Evolutionary conservation across 257 asterid genomes (phyloP).

Genomic region (Rhazya stricta): DNA sequence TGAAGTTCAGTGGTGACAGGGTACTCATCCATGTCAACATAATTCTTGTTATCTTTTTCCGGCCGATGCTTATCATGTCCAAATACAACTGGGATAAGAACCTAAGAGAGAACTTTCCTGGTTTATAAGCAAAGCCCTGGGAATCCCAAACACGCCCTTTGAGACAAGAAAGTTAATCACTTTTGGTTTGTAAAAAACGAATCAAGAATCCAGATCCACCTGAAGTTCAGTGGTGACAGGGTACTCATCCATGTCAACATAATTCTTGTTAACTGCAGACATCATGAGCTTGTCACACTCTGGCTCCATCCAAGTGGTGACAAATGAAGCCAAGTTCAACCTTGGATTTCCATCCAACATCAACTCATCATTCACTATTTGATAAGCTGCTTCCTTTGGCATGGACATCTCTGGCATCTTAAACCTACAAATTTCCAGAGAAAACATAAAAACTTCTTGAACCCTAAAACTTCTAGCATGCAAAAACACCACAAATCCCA

Average conservation of each 20-base stretch:
- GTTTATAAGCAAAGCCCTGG: neutral
- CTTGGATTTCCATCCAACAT: constrained; percentile 80
- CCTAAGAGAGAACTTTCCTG: no score
- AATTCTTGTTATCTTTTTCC: constrained; percentile 60
- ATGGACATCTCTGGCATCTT: constrained; percentile 45
- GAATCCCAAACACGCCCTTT: no score
- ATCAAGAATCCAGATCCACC: constrained; percentile 19
- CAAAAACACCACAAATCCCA: neutral
- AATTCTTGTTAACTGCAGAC: constrained; percentile 59
- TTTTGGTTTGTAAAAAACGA: neutral
- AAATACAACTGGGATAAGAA: neutral
- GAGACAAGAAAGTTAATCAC: neutral
- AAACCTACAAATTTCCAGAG: constrained; percentile 23
- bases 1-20: constrained; percentile 83
- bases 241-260: constrained; percentile 77
- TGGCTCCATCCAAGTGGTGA: constrained; percentile 84
- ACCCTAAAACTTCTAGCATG: neutral
- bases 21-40: constrained; percentile 77
- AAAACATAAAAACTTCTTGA: neutral
- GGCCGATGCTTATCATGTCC: no score
- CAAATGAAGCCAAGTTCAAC: constrained; percentile 69
- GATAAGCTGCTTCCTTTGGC: constrained; percentile 79
- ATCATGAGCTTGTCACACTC: constrained; percentile 67
- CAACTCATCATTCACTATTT: constrained; percentile 63
- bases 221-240: constrained; percentile 83